phyloP scores from a whole-genome alignment of 257 asterid species.

The Solanum appendiculatum region DNA sequence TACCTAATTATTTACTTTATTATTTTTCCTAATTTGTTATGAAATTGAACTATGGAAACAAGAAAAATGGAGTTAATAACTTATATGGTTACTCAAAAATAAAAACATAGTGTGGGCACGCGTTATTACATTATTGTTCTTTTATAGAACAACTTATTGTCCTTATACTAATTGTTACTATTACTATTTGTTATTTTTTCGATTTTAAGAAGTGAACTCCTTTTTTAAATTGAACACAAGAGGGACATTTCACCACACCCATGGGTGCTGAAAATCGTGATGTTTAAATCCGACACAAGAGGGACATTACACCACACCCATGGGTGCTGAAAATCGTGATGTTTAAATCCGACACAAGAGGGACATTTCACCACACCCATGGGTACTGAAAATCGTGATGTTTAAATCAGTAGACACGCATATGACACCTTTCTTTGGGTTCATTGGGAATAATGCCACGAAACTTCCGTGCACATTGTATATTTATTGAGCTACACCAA shows the following conservation, averaged over 20 bases:
- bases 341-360: not conserved
- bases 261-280: not conserved
- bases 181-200: not conserved
- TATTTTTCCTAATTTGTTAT: not conserved
- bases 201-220: not conserved
- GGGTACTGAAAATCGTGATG: not conserved
- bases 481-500: not conserved
- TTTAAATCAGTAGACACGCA: not conserved
- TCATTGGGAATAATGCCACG: not conserved
- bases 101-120: not conserved
- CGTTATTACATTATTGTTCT: not conserved
- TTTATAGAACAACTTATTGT: not conserved
- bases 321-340: too few species aligned
- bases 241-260: not conserved
- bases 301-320: too few species aligned
- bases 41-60: not conserved
- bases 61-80: not conserved
- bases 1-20: not conserved
- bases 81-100: not conserved
- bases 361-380: not conserved
- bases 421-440: not conserved
- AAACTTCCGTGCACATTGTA: not conserved
- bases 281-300: not conserved
- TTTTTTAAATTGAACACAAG: not conserved
- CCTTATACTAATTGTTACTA: not conserved